A percentile compares a stretch with the other conserved stretches of the same genome.
These are phyloP conservation scores for Rhodotorula toruloides DNA, from an alignment of 768 basidiomycete genomes.

Conservation along the genomic window DNA sequence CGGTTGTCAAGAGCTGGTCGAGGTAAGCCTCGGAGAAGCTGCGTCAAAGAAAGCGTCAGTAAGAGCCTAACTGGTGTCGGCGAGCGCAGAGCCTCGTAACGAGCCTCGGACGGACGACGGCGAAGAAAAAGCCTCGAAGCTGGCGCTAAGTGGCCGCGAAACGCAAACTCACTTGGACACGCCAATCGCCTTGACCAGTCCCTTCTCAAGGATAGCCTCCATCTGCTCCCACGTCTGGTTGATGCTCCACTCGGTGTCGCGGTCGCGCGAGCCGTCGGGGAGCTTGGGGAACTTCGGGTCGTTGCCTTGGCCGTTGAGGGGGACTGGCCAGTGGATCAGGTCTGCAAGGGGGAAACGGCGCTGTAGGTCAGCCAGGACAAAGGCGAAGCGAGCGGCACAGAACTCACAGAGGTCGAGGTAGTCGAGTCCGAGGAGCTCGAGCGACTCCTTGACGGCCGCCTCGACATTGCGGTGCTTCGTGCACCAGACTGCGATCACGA, in stretches of 20 bases:
- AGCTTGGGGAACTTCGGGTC: slow-evolving; percentile 37
- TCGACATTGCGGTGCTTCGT: slow-evolving; percentile 57
- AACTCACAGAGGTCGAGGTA: slow-evolving; percentile 65
- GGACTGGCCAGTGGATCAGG: slow-evolving; percentile 77
- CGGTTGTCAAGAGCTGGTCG: slow-evolving; percentile 57
- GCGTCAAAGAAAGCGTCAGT: slow-evolving; percentile 43
- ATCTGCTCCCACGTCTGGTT: slow-evolving; percentile 61
- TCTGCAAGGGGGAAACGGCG: neutral
- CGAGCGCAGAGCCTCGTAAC: too few species aligned
- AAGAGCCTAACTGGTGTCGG: too few species aligned
- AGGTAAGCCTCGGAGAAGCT: slow-evolving; percentile 67
- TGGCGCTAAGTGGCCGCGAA: too few species aligned
- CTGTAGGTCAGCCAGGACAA: neutral
- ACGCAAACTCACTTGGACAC: slow-evolving; percentile 35
- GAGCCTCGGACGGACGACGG: too few species aligned
- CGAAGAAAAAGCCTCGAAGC: slow-evolving; percentile 2
- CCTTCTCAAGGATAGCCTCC: slow-evolving; percentile 50
- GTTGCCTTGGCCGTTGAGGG: slow-evolving; percentile 55
- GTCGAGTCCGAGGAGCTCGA: slow-evolving; percentile 62
- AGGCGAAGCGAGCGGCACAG: neutral
- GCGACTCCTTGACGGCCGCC: slow-evolving; percentile 63
- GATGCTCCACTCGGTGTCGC: slow-evolving; percentile 54
- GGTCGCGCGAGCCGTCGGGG: slow-evolving; percentile 21
- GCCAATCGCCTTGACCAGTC: slow-evolving; percentile 75
- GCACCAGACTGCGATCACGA: too few species aligned